Evolutionary conservation across 352 stramenopile species (phyloP).

Genomic region (Phytophthora pinifolia): DNA sequence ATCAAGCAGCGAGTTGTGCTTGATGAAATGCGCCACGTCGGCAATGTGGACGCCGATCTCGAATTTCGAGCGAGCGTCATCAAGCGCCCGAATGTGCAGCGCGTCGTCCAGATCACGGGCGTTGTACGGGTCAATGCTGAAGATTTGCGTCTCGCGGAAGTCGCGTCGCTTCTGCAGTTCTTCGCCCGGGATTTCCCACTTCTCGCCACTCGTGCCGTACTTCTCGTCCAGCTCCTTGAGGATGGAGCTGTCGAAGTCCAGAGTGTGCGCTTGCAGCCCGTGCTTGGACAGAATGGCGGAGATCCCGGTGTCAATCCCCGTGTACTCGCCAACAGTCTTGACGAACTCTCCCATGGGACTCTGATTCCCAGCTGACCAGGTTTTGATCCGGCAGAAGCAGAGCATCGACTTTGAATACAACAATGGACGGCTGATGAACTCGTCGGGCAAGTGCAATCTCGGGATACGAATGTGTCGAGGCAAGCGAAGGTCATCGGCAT

Average conservation of each 20-base stretch:
- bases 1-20: conserved; percentile 90
- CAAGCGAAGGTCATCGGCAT: conserved; percentile 63
- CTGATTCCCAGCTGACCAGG: conserved; percentile 58
- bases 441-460: conserved; percentile 60
- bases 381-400: conserved; percentile 69
- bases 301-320: conserved; percentile 88
- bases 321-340: conserved; percentile 75
- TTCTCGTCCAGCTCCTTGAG: conserved; percentile 71
- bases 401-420: conserved; percentile 72
- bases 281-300: conserved; percentile 92
- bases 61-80: conserved; percentile 61
- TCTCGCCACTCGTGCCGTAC: conserved; percentile 68
- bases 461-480: conserved; percentile 74
- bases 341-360: conserved; percentile 77
- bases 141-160: conserved; percentile 91
- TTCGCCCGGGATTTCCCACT: conserved; percentile 74
- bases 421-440: conserved; percentile 59
- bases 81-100: conserved; percentile 87
- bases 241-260: conserved; percentile 69
- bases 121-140: conserved; percentile 97
- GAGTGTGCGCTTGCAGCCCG: conserved; percentile 76
- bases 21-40: conserved; percentile 97
- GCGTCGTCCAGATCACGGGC: conserved; percentile 97
- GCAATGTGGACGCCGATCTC: conserved; percentile 98
- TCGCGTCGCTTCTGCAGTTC: conserved; percentile 89